Evolutionary conservation across 2,329 filamentous ascomycete genomes (phyloP), one percentile per base, ranked within the genome.

Genomic region (Aspergillus brunneoviolaceus): DNA sequence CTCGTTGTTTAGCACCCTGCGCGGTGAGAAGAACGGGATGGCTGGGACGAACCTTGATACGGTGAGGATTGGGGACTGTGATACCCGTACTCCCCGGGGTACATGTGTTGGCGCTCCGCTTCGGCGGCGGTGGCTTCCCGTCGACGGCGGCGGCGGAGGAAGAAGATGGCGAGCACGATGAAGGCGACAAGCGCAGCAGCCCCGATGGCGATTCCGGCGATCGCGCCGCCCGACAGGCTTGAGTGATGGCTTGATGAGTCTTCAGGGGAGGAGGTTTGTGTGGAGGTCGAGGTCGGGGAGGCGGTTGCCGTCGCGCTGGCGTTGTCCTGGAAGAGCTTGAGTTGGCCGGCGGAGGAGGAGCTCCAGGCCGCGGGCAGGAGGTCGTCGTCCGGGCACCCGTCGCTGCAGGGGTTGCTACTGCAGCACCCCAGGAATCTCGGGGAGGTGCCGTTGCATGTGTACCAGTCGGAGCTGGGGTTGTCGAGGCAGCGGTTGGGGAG

Each of bases 371-470:
- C 59, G 1, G 54, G 16, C 0, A 54, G 2, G 3, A 60, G 4
- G 25, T 57, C 25, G 4, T 53, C 47, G 2, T 33, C 12, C 5
- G 54, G 31, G 45, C 59, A 60, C 5, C 48, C 54, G n/a, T 25
- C 7, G 6, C 9, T 33, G 21, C 59, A 60, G 4, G 59, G 29
- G 21, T 45, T 50, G 33, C 16, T 50, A 10, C 10, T n/a, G 23
- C 59, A 60, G 50, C 59, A 60, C 6, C 59, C 59, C n/a, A 60
- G 1, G 10, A 60, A 60, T n/a, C 23, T 42, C 35, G 59, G 59
- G 1, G 27, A 11, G 2, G 59, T 60, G 49, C 21, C 25, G 33
- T 53, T 60, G 47, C 59, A 60, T 1, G 59, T 54, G 21, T 51
- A 60, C 59, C 59, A 60, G 45, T 60, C 35, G 6, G 29, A 6